A percentile compares a stretch with the other conserved stretches of the same genome.
Evolutionary conservation across 129 eudicot genomes (phyloP).

Genomic region (Lactuca saligna): DNA sequence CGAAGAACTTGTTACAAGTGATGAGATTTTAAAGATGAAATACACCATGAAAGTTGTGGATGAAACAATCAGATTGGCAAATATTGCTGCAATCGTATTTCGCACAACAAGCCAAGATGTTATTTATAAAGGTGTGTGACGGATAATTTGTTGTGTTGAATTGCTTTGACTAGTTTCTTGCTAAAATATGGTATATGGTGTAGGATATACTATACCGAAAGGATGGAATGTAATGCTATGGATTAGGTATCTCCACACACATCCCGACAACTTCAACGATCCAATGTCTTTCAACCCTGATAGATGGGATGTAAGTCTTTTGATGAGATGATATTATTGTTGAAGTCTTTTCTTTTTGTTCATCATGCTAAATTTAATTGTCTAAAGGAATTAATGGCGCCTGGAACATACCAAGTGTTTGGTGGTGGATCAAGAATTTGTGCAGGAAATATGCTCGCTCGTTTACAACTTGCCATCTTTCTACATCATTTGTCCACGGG

Average conservation of each 20-base stretch:
- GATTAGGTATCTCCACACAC: constrained; percentile 45
- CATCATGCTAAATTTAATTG: not conserved
- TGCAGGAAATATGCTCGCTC: constrained; percentile 53
- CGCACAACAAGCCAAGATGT: constrained; percentile 37
- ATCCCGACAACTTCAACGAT: constrained; percentile 49
- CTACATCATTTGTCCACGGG: constrained; percentile 43
- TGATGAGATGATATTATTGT: not conserved
- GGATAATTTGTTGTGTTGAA: not conserved
- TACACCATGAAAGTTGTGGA: constrained; percentile 48
- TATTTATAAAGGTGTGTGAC: constrained; percentile 33
- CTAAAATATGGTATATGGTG: not conserved
- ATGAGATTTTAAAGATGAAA: constrained; percentile 44
- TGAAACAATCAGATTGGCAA: constrained; percentile 48
- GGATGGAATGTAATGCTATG: constrained; percentile 48
- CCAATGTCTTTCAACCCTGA: constrained; percentile 53
- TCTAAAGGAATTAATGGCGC: constrained; percentile 25
- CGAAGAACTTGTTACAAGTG: constrained; percentile 43
- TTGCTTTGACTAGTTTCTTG: not conserved
- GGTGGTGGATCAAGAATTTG: constrained; percentile 49
- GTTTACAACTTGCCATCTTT: constrained; percentile 46
- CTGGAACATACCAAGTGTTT: constrained; percentile 42
- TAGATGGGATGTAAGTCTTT: constrained; percentile 54
- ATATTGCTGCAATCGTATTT: constrained; percentile 32
- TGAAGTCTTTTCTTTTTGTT: not conserved
- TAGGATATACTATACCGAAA: constrained; percentile 45